Percentiles rank a stretch among this genome's conserved stretches.
Evolutionary conservation across 768 basidiomycete species (phyloP).

Genomic region (Paxillus involutus): DNA sequence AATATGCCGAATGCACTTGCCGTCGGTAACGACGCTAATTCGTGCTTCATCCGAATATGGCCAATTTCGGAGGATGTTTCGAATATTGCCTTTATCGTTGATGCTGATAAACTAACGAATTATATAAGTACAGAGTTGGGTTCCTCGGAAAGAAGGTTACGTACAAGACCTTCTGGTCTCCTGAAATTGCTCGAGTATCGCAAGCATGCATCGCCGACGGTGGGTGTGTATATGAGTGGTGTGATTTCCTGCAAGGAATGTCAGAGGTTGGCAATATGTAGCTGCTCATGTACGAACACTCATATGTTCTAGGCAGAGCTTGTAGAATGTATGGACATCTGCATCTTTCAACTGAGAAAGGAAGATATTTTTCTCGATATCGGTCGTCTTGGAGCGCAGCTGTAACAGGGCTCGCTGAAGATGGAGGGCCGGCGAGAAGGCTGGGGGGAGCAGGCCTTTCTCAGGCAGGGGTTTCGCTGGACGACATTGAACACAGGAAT

Average conservation of each 20-base stretch:
- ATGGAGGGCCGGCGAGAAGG: slow-evolving; percentile 53
- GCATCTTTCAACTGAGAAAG: slow-evolving; percentile 72
- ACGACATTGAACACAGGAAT: slow-evolving; percentile 2
- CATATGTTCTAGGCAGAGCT: slow-evolving; percentile 70
- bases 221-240: slow-evolving; percentile 90
- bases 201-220: slow-evolving; percentile 88
- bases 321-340: slow-evolving; percentile 77
- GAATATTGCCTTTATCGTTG: slow-evolving; percentile 81
- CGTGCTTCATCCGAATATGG: slow-evolving; percentile 72
- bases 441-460: slow-evolving; percentile 63
- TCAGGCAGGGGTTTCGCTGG: slow-evolving; percentile 43
- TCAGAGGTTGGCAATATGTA: slow-evolving; percentile 2
- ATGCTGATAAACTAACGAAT: slow-evolving; percentile 66
- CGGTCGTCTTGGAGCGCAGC: slow-evolving; percentile 69
- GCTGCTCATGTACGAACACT: slow-evolving; percentile 12
- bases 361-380: slow-evolving; percentile 85
- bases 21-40: slow-evolving; percentile 92
- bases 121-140: not conserved
- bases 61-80: slow-evolving; percentile 69
- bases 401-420: slow-evolving; percentile 62
- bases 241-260: slow-evolving; percentile 44
- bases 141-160: slow-evolving; percentile 13
- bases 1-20: slow-evolving; percentile 33
- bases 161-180: slow-evolving; percentile 70
- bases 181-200: slow-evolving; percentile 81